Conservation (phyloP, 805 yeast species). For the Wickerhamiella brachini region DNA sequence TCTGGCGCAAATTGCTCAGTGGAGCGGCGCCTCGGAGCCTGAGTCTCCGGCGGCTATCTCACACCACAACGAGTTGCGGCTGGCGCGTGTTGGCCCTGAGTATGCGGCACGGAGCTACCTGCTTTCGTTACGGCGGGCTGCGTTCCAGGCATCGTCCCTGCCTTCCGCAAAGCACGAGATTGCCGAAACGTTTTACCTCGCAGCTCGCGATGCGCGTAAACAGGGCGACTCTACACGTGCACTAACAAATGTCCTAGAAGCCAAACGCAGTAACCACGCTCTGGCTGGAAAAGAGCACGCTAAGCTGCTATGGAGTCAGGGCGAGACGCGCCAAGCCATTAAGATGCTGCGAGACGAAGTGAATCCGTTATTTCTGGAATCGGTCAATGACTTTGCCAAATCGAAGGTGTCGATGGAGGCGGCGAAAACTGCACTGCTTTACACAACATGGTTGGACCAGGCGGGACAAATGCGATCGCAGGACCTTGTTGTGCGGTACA, state of each 20-base stretch:
- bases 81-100: slow-evolving; percentile 31
- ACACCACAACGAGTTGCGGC: slow-evolving; percentile 9
- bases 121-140: slow-evolving; percentile 45
- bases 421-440: slow-evolving; percentile 50
- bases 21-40: slow-evolving; percentile 1
- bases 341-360: slow-evolving; percentile 39
- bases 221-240: slow-evolving; percentile 51
- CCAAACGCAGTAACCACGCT: slow-evolving; percentile 8
- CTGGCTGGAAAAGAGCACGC: slow-evolving; percentile 13
- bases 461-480: slow-evolving; percentile 73
- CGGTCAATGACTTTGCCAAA: slow-evolving; percentile 4
- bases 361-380: slow-evolving; percentile 10
- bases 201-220: slow-evolving; percentile 53
- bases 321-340: slow-evolving; percentile 75
- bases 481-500: slow-evolving; percentile 57
- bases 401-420: slow-evolving; percentile 8
- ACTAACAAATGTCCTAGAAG: slow-evolving; percentile 13
- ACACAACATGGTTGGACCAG: slow-evolving; percentile 77
- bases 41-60: not conserved
- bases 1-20: slow-evolving; percentile 30
- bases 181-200: slow-evolving; percentile 41
- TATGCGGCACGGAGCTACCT: slow-evolving; percentile 49
- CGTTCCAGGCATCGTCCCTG: slow-evolving; percentile 10
- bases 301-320: slow-evolving; percentile 75
- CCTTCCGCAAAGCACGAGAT: slow-evolving; percentile 15